Conservation (phyloP, 2,329 filamentous ascomycete species). For the Periglandula ipomoeae region DNA sequence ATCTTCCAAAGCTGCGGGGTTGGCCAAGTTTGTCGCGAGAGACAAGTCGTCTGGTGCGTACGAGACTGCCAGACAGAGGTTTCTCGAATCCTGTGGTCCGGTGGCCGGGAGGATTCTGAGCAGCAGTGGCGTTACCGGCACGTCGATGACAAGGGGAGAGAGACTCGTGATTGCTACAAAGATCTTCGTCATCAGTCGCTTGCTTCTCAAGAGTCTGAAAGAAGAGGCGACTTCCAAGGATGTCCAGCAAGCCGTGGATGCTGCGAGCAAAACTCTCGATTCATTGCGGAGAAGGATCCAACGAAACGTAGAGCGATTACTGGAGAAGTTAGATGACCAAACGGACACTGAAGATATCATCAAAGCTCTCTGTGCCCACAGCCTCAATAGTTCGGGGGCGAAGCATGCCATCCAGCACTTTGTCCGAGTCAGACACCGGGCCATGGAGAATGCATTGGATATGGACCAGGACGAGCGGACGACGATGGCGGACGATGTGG, state of each 20-base stretch:
- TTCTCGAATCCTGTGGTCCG: conserved; percentile 43
- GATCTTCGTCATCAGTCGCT: conserved; percentile 63
- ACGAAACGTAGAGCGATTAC: conserved; percentile 57
- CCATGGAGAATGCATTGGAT: conserved; percentile 55
- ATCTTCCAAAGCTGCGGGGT: conserved; percentile 52
- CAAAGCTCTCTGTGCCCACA: conserved; percentile 72
- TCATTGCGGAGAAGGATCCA: conserved; percentile 55
- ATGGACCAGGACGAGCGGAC: conserved; percentile 32
- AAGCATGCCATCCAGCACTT: conserved; percentile 74
- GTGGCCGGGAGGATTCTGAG: conserved; percentile 40
- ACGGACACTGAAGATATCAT: conserved; percentile 46
- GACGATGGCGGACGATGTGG: conserved; percentile 38
- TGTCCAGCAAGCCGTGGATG: conserved; percentile 38
- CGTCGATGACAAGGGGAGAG: conserved; percentile 31
- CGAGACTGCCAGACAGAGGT: conserved; percentile 34
- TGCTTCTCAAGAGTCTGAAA: conserved; percentile 65
- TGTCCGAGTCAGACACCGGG: conserved; percentile 60
- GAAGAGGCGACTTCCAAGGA: conserved; percentile 31
- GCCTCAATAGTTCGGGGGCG: conserved; percentile 71
- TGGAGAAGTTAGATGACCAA: conserved; percentile 52
- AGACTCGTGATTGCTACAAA: conserved; percentile 55
- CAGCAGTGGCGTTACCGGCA: conserved; percentile 22
- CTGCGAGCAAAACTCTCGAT: conserved; percentile 54
- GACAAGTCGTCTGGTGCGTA: conserved; percentile 19
- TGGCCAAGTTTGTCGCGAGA: conserved; percentile 36